Base-by-base conservation (phyloP, 192 early-diverging fungal genomes). In the Powellomyces hirtus region DNA sequence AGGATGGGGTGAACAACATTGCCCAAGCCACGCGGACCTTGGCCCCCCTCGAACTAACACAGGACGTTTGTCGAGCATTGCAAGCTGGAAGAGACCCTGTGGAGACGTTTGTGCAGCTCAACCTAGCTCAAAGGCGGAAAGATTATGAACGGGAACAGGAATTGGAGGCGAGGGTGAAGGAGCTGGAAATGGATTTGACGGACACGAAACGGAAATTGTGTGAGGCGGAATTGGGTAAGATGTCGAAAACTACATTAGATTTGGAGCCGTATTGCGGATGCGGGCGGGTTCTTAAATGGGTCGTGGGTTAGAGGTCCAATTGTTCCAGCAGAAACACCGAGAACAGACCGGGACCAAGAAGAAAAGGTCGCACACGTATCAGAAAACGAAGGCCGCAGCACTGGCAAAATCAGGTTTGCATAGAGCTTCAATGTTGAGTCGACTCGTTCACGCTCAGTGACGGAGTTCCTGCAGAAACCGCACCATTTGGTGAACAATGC, bases 241-340 rank as follows among this genome's bases (percentile, higher is more conserved):
- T n/a, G n/a, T n/a, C n/a, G n/a, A n/a, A n/a, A n/a, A n/a, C 3
- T 27, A 18, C 30, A 29, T 57, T 57, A 57, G 29, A 20, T 57
- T 20, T 18, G 3, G 30, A 13, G 2, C 18, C 20, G 20, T 57
- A 30, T 18, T 1, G 0, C 55, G 4, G 22, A 24, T 29, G 13
- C 29, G 30, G 22, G 2, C 22, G 29, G 20, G 1, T 30, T 57
- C 22, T 2, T 57, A n/a, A n/a, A n/a, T n/a, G n/a, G n/a, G n/a
- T n/a, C n/a, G n/a, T n/a, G n/a, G n/a, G n/a, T 20, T 53, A 58
- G 63, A 65, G 50, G 31, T 65, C 63, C 51, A 53, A 65, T 46
- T 35, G n/a, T 34, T 65, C 5, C 50, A 52, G 1, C 26, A 30
- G 20, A 65, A 65, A 30, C 50, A 50, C 14, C 44, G 29, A 30